Conservation (phyloP, 2,329 filamentous ascomycete species). For the Aspergillus amoenus region DNA sequence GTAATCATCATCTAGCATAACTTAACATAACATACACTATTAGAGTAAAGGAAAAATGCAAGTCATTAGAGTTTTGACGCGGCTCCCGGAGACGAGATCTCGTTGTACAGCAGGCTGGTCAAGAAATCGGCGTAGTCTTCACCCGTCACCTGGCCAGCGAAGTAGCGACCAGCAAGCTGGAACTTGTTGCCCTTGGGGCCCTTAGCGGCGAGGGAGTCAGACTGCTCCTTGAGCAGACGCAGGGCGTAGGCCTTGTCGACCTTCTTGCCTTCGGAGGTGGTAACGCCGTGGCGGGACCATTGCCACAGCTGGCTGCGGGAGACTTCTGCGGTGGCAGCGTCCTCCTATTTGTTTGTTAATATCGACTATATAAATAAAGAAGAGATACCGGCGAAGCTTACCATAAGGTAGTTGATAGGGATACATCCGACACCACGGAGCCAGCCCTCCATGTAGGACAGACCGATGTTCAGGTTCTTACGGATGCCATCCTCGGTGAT, state of each 20-base stretch:
- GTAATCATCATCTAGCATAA: neutral
- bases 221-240: slow-evolving; percentile 80
- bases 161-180: slow-evolving; percentile 87
- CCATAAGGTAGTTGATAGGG: slow-evolving; percentile 96
- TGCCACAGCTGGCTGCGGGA: slow-evolving; percentile 95
- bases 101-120: slow-evolving; percentile 75
- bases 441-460: slow-evolving; percentile 99
- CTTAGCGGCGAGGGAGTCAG: slow-evolving; percentile 70
- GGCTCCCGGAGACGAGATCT: slow-evolving; percentile 59
- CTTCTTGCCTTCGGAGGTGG: slow-evolving; percentile 82
- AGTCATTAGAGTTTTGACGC: slow-evolving; percentile 61
- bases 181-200: slow-evolving; percentile 88
- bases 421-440: slow-evolving; percentile 91
- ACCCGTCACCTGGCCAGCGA: slow-evolving; percentile 86
- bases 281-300: slow-evolving; percentile 75
- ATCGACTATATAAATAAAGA: neutral
- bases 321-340: slow-evolving; percentile 95
- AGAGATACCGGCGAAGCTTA: slow-evolving; percentile 27
- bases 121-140: slow-evolving; percentile 98
- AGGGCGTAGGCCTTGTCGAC: slow-evolving; percentile 92
- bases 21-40: neutral
- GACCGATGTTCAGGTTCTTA: slow-evolving; percentile 95
- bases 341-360: slow-evolving; percentile 55
- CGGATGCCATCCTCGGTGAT: slow-evolving; percentile 93
- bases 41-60: neutral